A percentile compares a stretch with the other conserved stretches of the same genome.
These are phyloP conservation scores for Ceratobasidium theobromae DNA, from an alignment of 1,284 basidiomycete genomes.

Conservation along the genomic window DNA sequence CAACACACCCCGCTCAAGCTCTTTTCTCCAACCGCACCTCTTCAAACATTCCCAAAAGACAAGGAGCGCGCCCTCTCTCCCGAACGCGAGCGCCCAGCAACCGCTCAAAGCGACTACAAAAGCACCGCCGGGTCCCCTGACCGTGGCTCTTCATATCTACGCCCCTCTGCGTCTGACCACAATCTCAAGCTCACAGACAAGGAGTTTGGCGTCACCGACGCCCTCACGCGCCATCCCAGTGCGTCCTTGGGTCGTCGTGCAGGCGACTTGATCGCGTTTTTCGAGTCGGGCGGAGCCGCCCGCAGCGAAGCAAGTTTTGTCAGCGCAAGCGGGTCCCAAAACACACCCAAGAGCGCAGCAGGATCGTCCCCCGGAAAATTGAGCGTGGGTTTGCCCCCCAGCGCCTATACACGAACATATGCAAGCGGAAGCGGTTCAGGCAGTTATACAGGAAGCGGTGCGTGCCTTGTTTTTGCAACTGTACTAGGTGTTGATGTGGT, in stretches of 20 bases:
- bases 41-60: neutral
- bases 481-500: neutral
- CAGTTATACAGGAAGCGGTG: constrained; percentile 34
- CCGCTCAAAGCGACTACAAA: neutral
- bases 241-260: constrained; percentile 53
- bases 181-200: constrained; percentile 17
- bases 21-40: neutral
- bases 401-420: constrained; percentile 29
- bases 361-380: constrained; percentile 37
- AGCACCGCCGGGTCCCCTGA: neutral
- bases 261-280: constrained; percentile 70
- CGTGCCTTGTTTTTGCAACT: neutral
- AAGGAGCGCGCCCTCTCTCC: neutral
- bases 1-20: neutral
- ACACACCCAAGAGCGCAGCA: neutral
- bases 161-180: neutral
- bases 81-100: neutral
- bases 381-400: constrained; percentile 12
- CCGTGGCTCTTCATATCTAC: neutral
- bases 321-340: neutral
- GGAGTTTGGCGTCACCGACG: neutral
- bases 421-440: constrained; percentile 37
- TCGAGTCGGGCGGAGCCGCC: constrained; percentile 59
- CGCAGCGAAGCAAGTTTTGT: constrained; percentile 26
- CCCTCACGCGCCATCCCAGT: constrained; percentile 10